Base-by-base conservation (phyloP, 2,329 filamentous ascomycete genomes). In the Curvularia spicifera region DNA sequence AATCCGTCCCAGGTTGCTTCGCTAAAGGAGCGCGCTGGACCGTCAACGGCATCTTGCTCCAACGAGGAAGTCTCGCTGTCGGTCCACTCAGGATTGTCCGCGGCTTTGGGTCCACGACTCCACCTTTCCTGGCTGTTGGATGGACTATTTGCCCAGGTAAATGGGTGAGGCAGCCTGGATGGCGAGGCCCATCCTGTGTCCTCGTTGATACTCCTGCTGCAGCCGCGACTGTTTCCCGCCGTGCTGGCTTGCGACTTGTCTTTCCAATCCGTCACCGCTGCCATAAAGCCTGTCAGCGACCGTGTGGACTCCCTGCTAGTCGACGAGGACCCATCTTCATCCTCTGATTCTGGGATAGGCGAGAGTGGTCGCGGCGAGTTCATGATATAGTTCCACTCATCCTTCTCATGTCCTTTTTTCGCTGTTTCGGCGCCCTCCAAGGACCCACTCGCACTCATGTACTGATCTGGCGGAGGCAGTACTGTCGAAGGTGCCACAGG, bases 261-360 rank as follows among this genome's bases (percentile, higher is more conserved):
- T 18, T n/a, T 59, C 47, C 13, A 35, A 28, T 28, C 43, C 47
- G 8, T 47, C 55, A 26, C 37, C 57, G 58, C 65, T 53, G 13
- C 31, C 57, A 70, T 61, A 51, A 70, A 71, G 1, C 43, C 47
- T 1, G 66, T 70, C 6, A 66, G 65, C 7, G 68, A 66, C 5
- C 53, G 49, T 2, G 56, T 18, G 26, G 52, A 40, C 8, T 60
- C 47, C 4, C 45, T 53, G 9, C 5, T 45, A 37, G 50, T 46
- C n/a, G 18, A 22, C 3, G 45, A 15, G n/a, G 39, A 44, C 26
- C 37, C 45, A 22, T 61, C 55, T 42, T 65, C 60, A n/a, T 62
- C 60, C 5, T 59, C 53, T 1, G 56, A 60, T 40, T 69, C 66
- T 0, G 15, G 39, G 2, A 67, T 63, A 2, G 63, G 40, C 6